These are phyloP conservation scores for Penicillium sp. DNA, from an alignment of 2,329 filamentous ascomycete genomes.

Conservation along the genomic window DNA sequence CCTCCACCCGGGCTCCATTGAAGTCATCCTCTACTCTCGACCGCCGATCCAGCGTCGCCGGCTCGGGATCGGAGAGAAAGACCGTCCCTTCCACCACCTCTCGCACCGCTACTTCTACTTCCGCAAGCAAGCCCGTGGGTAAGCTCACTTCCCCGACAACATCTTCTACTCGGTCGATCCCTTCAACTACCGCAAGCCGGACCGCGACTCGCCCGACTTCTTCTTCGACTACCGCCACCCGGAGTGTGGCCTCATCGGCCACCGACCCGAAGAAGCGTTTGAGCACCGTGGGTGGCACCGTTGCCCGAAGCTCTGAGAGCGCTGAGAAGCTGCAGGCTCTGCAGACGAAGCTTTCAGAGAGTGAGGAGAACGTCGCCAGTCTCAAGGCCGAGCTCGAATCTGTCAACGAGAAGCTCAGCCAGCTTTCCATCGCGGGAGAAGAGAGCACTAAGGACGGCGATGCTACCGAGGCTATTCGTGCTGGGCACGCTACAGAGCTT, in stretches of 20 bases:
- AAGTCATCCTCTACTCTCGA: constrained; percentile 45
- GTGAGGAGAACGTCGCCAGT: constrained; percentile 42
- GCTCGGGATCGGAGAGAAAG: constrained; percentile 44
- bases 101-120: constrained; percentile 32
- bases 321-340: constrained; percentile 44
- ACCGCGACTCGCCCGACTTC: constrained; percentile 36
- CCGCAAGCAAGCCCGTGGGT: constrained; percentile 33
- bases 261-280: constrained; percentile 45
- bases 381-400: constrained; percentile 44
- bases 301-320: constrained; percentile 37
- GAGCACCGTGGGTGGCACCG: constrained; percentile 41
- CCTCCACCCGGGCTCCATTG: constrained; percentile 43
- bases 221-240: constrained; percentile 31
- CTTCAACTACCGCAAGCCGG: constrained; percentile 35
- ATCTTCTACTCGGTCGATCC: constrained; percentile 34
- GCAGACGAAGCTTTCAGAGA: constrained; percentile 45
- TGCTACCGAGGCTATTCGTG: constrained; percentile 35
- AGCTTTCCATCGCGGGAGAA: constrained; percentile 38
- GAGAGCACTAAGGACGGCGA: constrained; percentile 30
- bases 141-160: constrained; percentile 34
- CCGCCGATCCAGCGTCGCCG: constrained; percentile 47
- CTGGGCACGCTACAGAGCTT: constrained; percentile 43
- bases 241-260: constrained; percentile 32
- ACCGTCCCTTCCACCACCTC: constrained; percentile 28
- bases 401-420: constrained; percentile 44